Percentiles rank a stretch among this genome's conserved stretches.
Conservation (phyloP, 441 rosid species). For the Adansonia gregorii region DNA sequence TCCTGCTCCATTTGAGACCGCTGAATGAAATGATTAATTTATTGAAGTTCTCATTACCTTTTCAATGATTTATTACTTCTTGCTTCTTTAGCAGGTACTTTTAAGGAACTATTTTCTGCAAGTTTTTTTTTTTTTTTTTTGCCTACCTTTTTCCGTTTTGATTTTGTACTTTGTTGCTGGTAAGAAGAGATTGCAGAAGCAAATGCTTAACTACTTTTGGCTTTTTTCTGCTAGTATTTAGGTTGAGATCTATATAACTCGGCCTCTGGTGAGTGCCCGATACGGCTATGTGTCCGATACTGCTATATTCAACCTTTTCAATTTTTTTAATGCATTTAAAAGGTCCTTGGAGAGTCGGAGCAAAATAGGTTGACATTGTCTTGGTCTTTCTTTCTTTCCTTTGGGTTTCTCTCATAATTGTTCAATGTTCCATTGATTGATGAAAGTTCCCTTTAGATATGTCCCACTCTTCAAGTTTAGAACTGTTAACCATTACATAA, state of each 20-base stretch:
- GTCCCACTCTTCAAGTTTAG: background rate
- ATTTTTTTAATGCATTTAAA: too few relatives aligned
- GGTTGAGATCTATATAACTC: background rate
- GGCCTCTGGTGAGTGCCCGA: too few relatives aligned
- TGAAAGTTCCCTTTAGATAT: background rate
- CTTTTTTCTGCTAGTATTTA: background rate
- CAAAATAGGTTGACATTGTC: background rate
- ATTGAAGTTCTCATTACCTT: background rate
- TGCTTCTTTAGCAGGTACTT: background rate
- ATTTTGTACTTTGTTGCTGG: background rate
- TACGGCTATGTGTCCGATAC: too few relatives aligned
- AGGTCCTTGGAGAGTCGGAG: too few relatives aligned
- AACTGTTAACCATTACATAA: background rate
- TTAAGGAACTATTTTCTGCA: background rate
- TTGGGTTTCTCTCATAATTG: background rate
- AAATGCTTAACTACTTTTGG: conserved; percentile 1
- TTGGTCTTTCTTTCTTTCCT: background rate
- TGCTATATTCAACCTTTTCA: too few relatives aligned
- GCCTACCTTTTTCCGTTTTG: background rate
- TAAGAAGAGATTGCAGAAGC: conserved; percentile 6
- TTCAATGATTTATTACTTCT: background rate
- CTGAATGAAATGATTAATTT: background rate
- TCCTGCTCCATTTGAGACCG: too few relatives aligned
- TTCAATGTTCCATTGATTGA: background rate
- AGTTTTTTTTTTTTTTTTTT: background rate